These are phyloP conservation scores for Fusarium proliferatum DNA, from an alignment of 2,329 filamentous ascomycete species.

Conservation along the genomic window DNA sequence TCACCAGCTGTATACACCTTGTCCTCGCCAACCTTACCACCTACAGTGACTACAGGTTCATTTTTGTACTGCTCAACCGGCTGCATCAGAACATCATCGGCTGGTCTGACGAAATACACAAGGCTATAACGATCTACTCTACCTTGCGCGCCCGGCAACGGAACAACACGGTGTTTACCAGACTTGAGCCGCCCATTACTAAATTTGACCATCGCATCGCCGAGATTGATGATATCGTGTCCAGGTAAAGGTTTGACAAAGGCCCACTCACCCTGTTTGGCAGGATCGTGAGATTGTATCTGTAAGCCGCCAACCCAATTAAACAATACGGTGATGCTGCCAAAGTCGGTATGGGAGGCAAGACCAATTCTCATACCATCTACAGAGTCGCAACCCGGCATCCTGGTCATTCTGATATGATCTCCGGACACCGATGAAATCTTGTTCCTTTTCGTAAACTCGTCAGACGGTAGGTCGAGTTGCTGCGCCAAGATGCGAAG, in stretches of 20 bases:
- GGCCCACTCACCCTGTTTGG: background rate
- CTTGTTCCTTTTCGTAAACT: background rate
- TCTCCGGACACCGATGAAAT: background rate
- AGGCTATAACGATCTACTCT: background rate
- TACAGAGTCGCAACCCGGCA: background rate
- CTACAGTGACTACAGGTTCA: background rate
- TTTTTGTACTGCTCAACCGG: background rate
- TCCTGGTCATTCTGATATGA: background rate
- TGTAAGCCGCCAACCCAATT: background rate
- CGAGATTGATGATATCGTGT: background rate
- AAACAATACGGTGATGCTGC: background rate
- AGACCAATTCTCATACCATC: background rate
- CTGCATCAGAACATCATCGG: background rate
- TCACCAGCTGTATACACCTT: background rate
- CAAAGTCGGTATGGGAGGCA: background rate
- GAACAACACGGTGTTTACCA: rapidly evolving
- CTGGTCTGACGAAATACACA: background rate
- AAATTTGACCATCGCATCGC: background rate
- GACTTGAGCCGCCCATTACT: background rate
- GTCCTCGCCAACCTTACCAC: background rate
- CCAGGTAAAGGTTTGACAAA: background rate
- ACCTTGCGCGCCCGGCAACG: background rate
- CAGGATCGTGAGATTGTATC: background rate
- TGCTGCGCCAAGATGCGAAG: background rate
- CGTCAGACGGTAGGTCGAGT: background rate